Conservation (phyloP, 495 filamentous ascomycete species). For the Penicillium roqueforti region DNA sequence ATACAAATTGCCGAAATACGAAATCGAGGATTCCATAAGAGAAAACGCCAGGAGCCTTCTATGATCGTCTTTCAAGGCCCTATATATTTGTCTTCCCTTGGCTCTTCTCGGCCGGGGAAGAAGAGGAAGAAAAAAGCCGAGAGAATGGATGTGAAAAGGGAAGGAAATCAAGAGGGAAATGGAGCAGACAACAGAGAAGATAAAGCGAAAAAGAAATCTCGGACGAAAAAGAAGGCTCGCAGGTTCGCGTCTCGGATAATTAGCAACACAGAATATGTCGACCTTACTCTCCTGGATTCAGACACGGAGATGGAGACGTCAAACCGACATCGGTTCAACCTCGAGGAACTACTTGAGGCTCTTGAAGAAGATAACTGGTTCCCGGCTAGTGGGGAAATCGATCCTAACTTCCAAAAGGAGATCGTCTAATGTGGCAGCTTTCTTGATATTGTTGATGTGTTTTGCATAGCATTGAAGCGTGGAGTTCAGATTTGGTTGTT, state of each 20-base stretch:
- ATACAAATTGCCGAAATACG: conserved; percentile 27
- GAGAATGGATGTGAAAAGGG: neutral
- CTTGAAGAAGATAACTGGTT: conserved; percentile 46
- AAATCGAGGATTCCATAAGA: conserved; percentile 16
- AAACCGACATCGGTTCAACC: neutral
- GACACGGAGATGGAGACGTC: neutral
- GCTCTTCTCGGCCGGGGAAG: neutral
- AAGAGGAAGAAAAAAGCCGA: neutral
- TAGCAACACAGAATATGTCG: conserved; percentile 21
- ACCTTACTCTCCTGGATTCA: conserved; percentile 31
- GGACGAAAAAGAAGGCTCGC: neutral
- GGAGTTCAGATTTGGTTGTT: neutral
- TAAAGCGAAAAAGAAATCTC: neutral
- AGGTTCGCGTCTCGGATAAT: neutral
- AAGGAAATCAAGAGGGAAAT: neutral
- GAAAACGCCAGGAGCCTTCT: neutral
- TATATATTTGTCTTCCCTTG: neutral
- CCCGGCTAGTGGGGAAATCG: conserved; percentile 31
- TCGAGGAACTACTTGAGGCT: conserved; percentile 26
- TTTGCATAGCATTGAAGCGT: neutral
- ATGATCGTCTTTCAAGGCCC: neutral
- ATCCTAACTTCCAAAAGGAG: conserved; percentile 29
- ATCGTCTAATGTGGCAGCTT: neutral
- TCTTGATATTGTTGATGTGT: neutral
- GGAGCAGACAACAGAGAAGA: neutral